Percentiles rank a stretch among this genome's conserved stretches.
Conservation (phyloP, 2,329 filamentous ascomycete species). For the Ophiosphaerella korrae region DNA sequence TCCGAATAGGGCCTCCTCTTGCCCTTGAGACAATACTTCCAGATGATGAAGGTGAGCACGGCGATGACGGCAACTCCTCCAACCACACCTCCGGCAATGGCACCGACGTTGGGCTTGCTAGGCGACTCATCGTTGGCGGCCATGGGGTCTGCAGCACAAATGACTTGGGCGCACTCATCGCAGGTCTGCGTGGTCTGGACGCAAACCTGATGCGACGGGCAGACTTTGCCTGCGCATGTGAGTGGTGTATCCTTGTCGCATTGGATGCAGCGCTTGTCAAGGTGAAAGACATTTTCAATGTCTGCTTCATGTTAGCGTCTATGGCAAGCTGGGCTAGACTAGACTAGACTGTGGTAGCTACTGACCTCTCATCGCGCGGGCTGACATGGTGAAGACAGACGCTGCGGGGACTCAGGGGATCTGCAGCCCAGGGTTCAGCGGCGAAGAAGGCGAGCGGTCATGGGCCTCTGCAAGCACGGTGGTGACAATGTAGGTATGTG, state of each 20-base stretch:
- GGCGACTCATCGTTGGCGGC: slow-evolving; percentile 25
- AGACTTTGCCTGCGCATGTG: slow-evolving; percentile 61
- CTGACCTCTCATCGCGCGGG: slow-evolving; percentile 22
- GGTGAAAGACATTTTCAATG: slow-evolving; percentile 44
- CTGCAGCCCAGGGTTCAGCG: slow-evolving; percentile 12
- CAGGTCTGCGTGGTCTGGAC: slow-evolving; percentile 65
- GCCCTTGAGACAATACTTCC: slow-evolving; percentile 84
- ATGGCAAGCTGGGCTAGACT: no score
- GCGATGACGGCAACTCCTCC: slow-evolving; percentile 79
- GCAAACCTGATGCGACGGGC: slow-evolving; percentile 61
- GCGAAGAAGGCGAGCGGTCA: slow-evolving; percentile 14
- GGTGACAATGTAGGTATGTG: no score
- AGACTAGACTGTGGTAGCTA: neutral
- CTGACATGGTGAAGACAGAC: slow-evolving; percentile 18
- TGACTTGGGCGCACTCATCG: slow-evolving; percentile 62
- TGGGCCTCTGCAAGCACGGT: slow-evolving; percentile 8
- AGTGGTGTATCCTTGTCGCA: slow-evolving; percentile 56
- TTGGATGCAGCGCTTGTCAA: slow-evolving; percentile 65
- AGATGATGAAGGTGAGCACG: slow-evolving; percentile 78
- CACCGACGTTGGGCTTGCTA: slow-evolving; percentile 70
- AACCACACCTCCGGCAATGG: slow-evolving; percentile 89
- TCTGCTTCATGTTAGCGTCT: slow-evolving; percentile 31
- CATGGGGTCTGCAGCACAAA: slow-evolving; percentile 55
- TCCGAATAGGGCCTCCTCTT: slow-evolving; percentile 68
- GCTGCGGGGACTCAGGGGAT: slow-evolving; percentile 18